phyloP scores from a whole-genome alignment of 2,329 filamentous ascomycete species.

The Meredithiella fracta region DNA sequence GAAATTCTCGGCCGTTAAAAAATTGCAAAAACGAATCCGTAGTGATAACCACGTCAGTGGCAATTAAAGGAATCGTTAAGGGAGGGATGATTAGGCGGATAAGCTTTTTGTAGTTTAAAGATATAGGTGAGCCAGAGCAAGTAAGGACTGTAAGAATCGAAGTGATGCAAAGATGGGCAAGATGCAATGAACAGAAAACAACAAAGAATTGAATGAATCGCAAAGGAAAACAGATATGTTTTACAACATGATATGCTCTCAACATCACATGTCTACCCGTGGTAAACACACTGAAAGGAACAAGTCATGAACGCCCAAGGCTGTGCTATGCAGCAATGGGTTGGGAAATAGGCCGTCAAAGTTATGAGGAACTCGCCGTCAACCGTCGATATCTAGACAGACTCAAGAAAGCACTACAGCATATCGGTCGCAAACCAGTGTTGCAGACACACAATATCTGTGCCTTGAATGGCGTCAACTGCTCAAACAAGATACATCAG shows the following conservation, averaged over 20 bases:
- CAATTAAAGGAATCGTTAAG: background rate
- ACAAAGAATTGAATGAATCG: background rate
- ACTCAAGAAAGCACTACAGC: no score
- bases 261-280: background rate
- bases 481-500: background rate
- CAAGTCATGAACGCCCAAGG: background rate
- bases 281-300: constrained; percentile 1
- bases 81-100: background rate
- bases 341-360: constrained; percentile 1
- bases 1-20: constrained; percentile 13
- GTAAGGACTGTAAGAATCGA: constrained; percentile 12
- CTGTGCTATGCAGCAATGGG: background rate
- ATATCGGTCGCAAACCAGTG: no score
- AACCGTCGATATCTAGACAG: background rate
- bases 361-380: background rate
- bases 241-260: constrained; percentile 6
- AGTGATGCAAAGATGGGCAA: constrained; percentile 4
- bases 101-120: constrained; percentile 6
- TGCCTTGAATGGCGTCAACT: background rate
- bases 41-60: constrained; percentile 1
- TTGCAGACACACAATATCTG: no score
- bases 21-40: constrained; percentile 2
- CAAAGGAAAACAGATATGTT: constrained; percentile 6
- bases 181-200: background rate
- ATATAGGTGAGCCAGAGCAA: background rate